A percentile compares a stretch with the other conserved stretches of the same genome.
Conservation (phyloP, 768 basidiomycete genomes). For the Boletellus ananas region DNA sequence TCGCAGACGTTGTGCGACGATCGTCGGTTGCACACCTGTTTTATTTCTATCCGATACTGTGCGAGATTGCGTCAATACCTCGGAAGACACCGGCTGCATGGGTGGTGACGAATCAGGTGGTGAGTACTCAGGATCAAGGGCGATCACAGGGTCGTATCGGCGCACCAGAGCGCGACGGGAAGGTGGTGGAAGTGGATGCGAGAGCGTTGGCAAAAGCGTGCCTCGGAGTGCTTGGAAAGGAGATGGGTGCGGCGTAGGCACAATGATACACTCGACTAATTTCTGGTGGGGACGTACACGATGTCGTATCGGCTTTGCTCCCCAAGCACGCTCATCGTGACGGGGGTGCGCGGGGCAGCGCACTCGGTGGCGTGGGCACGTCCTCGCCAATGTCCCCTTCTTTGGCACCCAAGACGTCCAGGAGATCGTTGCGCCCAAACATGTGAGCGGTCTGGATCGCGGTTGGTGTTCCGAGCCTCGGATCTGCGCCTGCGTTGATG, state of each 20-base stretch:
- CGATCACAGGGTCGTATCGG: constrained; percentile 19
- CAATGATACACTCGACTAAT: too few relatives aligned
- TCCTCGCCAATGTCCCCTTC: constrained; percentile 45
- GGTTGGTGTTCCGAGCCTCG: constrained; percentile 59
- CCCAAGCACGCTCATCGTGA: neutral
- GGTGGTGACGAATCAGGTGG: constrained; percentile 34
- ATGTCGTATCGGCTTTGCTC: too few relatives aligned
- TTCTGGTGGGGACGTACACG: too few relatives aligned
- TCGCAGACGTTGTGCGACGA: constrained; percentile 69
- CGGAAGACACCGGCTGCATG: constrained; percentile 66
- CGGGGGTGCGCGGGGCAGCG: neutral
- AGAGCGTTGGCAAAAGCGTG: constrained; percentile 63
- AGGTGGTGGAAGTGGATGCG: constrained; percentile 57
- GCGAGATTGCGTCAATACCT: constrained; percentile 74
- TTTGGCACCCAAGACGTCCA: constrained; percentile 54
- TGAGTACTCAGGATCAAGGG: constrained; percentile 11
- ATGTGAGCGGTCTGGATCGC: constrained; percentile 68
- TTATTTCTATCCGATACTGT: constrained; percentile 77
- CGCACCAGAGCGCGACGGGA: constrained; percentile 14
- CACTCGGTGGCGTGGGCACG: constrained; percentile 30
- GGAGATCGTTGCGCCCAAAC: constrained; percentile 56
- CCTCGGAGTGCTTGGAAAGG: constrained; percentile 65
- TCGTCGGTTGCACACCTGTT: constrained; percentile 83
- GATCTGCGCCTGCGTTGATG: constrained; percentile 52
- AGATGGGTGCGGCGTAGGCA: constrained; percentile 53